Evolutionary conservation across 495 filamentous ascomycete species (phyloP).

Genomic region (Trichoderma asperelloides): DNA sequence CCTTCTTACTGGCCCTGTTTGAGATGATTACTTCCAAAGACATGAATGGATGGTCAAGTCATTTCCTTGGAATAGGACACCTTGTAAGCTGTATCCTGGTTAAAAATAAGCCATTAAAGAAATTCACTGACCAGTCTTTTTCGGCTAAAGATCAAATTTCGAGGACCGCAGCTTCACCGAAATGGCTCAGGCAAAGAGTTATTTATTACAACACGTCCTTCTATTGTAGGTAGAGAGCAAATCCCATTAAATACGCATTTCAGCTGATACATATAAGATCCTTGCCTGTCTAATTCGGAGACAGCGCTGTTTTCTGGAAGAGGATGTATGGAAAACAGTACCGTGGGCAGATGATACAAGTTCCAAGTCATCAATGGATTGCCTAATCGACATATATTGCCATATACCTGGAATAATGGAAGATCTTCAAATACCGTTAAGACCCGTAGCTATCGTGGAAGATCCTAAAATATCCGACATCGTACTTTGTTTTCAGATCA

Average conservation of each 20-base stretch:
- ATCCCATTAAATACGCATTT: neutral
- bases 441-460: neutral
- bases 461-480: neutral
- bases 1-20: neutral
- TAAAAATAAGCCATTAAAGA: neutral
- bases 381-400: neutral
- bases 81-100: neutral
- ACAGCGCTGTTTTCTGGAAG: neutral
- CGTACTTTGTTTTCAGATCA: neutral
- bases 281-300: neutral
- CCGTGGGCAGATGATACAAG: neutral
- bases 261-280: neutral
- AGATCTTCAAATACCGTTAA: neutral
- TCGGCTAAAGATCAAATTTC: neutral
- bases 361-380: neutral
- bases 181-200: neutral
- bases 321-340: neutral
- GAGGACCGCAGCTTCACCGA: neutral
- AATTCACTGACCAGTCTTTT: neutral
- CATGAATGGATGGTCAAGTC: neutral
- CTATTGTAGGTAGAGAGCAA: neutral
- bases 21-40: neutral
- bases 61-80: neutral
- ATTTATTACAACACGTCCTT: neutral
- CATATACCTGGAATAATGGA: neutral